Base-by-base conservation (phyloP, 306 rosid genomes). In the Quercus wislizeni region DNA sequence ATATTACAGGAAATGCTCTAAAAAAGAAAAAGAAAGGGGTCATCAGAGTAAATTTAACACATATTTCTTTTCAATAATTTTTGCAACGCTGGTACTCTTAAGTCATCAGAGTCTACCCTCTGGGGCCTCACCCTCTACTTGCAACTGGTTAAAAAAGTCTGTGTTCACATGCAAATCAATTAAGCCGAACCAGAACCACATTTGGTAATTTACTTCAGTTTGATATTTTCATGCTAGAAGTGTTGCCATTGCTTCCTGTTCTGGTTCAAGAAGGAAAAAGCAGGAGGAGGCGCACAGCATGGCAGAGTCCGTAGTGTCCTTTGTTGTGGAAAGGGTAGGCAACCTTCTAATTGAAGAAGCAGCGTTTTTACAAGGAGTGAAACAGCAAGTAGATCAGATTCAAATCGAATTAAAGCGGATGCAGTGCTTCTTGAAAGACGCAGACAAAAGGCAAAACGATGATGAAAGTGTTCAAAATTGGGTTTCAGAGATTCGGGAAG, bases 351-450 rank as follows among this genome's bases (percentile, higher is more conserved):
- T 69, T 18, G 65, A 79, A 71, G 89, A 86, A 81, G 86, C 71
- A 58, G 80, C 3, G 2, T 62, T 87, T 58, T 74, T 83, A 80
- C 2, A 5, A 12, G 90, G 89, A 59, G 90, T 84, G 12, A 38
- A 69, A 0, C 20, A 21, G 19, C 49, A 78, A 65, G 83, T 88
- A 18, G 51, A 55, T 23, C 41, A 76, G 55, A 12, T 88, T 81
- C 74, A 79, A 71, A 38, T 3, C 76, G 90, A 90, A 55, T 58
- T 88, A 28, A 86, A 33, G 68, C 70, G 78, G 78, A 88, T 88
- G 89, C 80, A 76, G 38, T 79, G 85, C 76, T 90, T 86, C 81
- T 71, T 88, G 38, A 78, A 71, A 74, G 89, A 90, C 65, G 90
- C 89, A 18, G 89, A 86, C 52, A 72, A 71, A 51, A 84, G 65